Conservation (phyloP, 2,329 filamentous ascomycete genomes). For the Knoxdaviesia proteae region DNA sequence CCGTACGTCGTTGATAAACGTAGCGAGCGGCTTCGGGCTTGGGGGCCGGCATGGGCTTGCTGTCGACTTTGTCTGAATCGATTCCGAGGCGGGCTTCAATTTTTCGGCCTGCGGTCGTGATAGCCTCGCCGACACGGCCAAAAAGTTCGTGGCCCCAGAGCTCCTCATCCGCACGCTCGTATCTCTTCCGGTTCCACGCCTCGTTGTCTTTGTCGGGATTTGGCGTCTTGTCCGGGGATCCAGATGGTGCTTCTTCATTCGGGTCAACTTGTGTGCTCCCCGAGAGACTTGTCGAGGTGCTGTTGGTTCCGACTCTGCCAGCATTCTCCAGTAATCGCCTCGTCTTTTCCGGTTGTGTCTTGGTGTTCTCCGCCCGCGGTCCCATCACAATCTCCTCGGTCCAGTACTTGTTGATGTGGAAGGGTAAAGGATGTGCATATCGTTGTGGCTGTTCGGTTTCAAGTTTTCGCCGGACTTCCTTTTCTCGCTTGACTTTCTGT, state of each 20-base stretch:
- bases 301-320: too few relatives aligned
- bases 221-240: too few relatives aligned
- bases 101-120: slow-evolving; percentile 27
- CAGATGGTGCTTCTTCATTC: too few relatives aligned
- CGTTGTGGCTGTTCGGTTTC: slow-evolving; percentile 49
- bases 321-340: too few relatives aligned
- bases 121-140: slow-evolving; percentile 8
- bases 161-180: slow-evolving; percentile 75
- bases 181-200: slow-evolving; percentile 27
- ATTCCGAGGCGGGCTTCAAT: slow-evolving; percentile 30
- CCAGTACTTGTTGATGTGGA: slow-evolving; percentile 79
- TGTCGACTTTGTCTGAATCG: slow-evolving; percentile 11
- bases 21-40: slow-evolving; percentile 13
- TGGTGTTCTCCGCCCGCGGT: slow-evolving; percentile 49
- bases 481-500: slow-evolving; percentile 46
- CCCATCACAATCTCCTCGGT: slow-evolving; percentile 68
- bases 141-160: slow-evolving; percentile 48
- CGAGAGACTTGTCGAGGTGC: too few relatives aligned
- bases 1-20: slow-evolving; percentile 12
- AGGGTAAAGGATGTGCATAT: slow-evolving; percentile 64
- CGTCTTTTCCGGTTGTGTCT: slow-evolving; percentile 10
- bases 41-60: slow-evolving; percentile 24
- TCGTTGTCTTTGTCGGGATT: too few relatives aligned
- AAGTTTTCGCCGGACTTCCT: slow-evolving; percentile 40
- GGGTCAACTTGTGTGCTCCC: too few relatives aligned